Evolutionary conservation across 352 stramenopile species (phyloP), one percentile per base, ranked within the genome.

Genomic region (Globisporangium heterothallicum): DNA sequence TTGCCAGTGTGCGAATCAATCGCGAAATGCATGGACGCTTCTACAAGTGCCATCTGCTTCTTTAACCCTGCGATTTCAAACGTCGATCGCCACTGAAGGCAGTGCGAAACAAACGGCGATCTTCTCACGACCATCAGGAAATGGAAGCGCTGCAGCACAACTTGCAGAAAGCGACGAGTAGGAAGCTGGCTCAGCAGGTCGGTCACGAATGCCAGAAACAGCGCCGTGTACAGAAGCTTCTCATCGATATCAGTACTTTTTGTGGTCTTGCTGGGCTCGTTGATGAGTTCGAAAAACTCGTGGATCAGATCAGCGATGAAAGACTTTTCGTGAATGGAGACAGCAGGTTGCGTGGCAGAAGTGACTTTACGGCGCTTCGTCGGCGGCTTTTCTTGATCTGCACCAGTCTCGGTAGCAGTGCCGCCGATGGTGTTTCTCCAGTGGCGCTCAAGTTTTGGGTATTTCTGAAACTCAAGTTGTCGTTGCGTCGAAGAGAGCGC

Each of bases 151-250:
- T 82, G 64, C 32, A 96, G 49, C 35, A 95, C 59, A 13, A 70
- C 67, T 35, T 75, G 58, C 10, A 96, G 59, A 40, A 94, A 96
- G 34, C 85, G 82, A n/a, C 91, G 84, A 19, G 92, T 97, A n/a
- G 89, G 78, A 2, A 95, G 62, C 59, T 97, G 86, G 22, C 59
- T 74, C 44, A 98, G 66, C 8, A 98, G 61, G 38, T 98, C 89
- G 24, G 77, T 80, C 32, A 96, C 51, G 30, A 97, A 65, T 41
- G 80, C 78, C 51, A 97, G 49, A 35, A 85, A 86, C 13, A 86
- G 49, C 14, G 70, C 80, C 10, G 86, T 35, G 43, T 83, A 93
- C 34, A 45, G 47, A 8, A 70, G 42, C 24, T 52, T 41, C 14
- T 54, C 52, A 26, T 63, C 54, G 4, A 38, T 29, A 3, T 60